Evolutionary conservation across 2,329 filamentous ascomycete species (phyloP).

Genomic region (Tolypocladium cylindrosporum): DNA sequence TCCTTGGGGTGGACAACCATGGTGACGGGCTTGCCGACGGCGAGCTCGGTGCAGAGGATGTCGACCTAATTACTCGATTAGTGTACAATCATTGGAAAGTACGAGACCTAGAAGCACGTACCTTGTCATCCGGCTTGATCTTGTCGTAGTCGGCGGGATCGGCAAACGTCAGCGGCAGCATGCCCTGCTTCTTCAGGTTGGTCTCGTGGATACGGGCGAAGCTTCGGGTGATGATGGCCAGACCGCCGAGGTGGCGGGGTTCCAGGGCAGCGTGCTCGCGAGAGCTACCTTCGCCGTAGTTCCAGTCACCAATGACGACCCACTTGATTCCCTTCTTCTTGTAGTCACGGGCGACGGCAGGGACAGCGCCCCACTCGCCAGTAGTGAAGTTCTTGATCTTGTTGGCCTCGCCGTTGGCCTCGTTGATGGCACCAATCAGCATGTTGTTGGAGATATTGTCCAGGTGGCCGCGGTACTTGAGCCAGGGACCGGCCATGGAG

Average conservation of each 20-base stretch:
- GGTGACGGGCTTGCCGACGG: conserved; percentile 85
- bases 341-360: conserved; percentile 79
- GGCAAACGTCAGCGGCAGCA: conserved; percentile 94
- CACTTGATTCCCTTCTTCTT: conserved; percentile 65
- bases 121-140: conserved; percentile 85
- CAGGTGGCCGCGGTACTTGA: conserved; percentile 98
- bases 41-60: conserved; percentile 78
- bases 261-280: conserved; percentile 85
- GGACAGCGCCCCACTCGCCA: conserved; percentile 66
- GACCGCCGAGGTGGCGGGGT: conserved; percentile 82
- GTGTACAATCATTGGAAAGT: neutral
- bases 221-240: conserved; percentile 89
- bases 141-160: conserved; percentile 97
- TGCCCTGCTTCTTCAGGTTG: conserved; percentile 99
- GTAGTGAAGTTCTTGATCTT: conserved; percentile 90
- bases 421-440: conserved; percentile 86
- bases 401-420: conserved; percentile 83
- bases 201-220: conserved; percentile 99
- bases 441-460: conserved; percentile 98
- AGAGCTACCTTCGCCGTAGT: conserved; percentile 88
- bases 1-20: conserved; percentile 88
- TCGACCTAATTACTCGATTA: conserved; percentile 50
- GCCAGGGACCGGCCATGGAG: conserved; percentile 90
- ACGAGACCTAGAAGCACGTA: conserved; percentile 18
- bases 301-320: conserved; percentile 97